Percentiles rank a stretch among this genome's conserved stretches.
phyloP scores from a whole-genome alignment of 371 early-diverging fungal genomes.

The Mucor circinelloides region DNA sequence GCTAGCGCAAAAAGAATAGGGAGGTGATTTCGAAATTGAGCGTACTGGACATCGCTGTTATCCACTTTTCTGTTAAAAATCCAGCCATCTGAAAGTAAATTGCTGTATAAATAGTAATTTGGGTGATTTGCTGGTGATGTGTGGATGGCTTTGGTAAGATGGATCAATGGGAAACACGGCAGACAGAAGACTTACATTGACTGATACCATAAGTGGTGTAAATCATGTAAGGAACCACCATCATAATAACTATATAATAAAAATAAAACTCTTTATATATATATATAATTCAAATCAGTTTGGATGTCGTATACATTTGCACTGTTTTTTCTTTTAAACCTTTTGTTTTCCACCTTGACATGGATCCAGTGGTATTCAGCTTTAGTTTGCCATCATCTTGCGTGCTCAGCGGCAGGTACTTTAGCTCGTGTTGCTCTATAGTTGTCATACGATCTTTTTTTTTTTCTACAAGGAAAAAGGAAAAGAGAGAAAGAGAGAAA shows the following conservation, averaged over 20 bases:
- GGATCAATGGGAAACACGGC: background rate
- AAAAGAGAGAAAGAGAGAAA: background rate
- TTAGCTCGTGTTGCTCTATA: background rate
- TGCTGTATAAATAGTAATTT: slow-evolving; percentile 59
- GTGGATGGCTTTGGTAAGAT: background rate
- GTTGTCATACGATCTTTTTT: slow-evolving; percentile 1
- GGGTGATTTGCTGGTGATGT: slow-evolving; percentile 30
- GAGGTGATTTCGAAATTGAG: slow-evolving; percentile 75
- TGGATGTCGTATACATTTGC: background rate
- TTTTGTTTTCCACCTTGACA: slow-evolving; percentile 43
- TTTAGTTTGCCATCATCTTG: background rate
- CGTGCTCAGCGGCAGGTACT: background rate
- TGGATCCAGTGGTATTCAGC: background rate
- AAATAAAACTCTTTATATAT: slow-evolving; percentile 77
- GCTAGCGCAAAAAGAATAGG: slow-evolving; percentile 60
- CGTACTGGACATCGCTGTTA: slow-evolving; percentile 86
- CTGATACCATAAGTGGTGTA: slow-evolving; percentile 65
- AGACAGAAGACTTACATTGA: slow-evolving; percentile 38
- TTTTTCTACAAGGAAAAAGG: background rate
- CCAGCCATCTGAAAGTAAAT: slow-evolving; percentile 69
- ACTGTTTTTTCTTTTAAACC: slow-evolving; percentile 16
- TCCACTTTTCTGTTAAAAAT: slow-evolving; percentile 69
- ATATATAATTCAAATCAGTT: background rate
- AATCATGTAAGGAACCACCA: slow-evolving; percentile 68
- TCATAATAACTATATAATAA: slow-evolving; percentile 66